Conservation (phyloP, 495 filamentous ascomycete genomes). For the Cladorrhinum samala region DNA sequence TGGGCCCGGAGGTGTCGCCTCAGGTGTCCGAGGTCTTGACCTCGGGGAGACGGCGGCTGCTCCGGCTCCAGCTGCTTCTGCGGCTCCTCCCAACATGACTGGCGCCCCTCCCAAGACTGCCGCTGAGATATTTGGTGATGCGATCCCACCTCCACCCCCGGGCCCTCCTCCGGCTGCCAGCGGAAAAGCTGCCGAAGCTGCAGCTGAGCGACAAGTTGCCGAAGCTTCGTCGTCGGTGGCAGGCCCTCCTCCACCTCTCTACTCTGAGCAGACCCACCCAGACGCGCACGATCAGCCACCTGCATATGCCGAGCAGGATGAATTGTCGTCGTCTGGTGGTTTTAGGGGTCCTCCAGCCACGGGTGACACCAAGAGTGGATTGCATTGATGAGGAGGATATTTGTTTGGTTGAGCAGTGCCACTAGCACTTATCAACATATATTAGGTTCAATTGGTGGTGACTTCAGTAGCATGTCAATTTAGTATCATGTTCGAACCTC, state of each 20-base stretch:
- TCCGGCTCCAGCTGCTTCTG: no score
- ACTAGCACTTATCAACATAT: no score
- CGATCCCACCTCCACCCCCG: conserved; percentile 4
- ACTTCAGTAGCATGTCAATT: no score
- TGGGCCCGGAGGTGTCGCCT: background rate
- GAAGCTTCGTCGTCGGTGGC: background rate
- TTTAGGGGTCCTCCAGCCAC: background rate
- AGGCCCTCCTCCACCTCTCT: conserved; percentile 8
- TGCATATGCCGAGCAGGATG: conserved; percentile 20
- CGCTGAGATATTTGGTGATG: background rate
- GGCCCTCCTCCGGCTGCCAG: conserved; percentile 2
- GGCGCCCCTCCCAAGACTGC: background rate
- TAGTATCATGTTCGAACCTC: no score
- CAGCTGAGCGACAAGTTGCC: conserved; percentile 12
- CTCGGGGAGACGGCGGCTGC: background rate
- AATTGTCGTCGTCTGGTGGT: background rate
- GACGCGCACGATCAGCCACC: conserved; percentile 16
- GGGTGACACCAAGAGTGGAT: conserved; percentile 15
- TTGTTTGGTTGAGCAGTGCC: no score
- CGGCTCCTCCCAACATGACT: no score
- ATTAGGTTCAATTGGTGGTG: no score
- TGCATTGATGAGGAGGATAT: conserved; percentile 5
- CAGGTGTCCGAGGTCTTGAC: conserved; percentile 5
- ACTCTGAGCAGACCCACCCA: conserved; percentile 9
- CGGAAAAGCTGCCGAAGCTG: conserved; percentile 25